Conservation (phyloP, 1,284 basidiomycete species). For the Stereum hirsutum region DNA sequence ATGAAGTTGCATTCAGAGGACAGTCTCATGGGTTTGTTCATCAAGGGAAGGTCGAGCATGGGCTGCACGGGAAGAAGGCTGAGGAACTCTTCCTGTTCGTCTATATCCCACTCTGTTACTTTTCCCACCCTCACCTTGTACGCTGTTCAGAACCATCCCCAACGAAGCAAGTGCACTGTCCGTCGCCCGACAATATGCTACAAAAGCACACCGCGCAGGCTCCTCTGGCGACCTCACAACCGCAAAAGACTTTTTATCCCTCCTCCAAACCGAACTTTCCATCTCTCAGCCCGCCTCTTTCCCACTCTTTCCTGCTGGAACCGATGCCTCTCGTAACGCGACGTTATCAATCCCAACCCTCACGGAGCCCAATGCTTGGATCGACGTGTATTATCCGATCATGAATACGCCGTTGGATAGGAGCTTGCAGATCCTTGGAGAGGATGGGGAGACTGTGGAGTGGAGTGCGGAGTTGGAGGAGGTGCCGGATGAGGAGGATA, state of each 20-base stretch:
- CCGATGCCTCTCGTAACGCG: slow-evolving; percentile 50
- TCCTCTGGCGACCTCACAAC: slow-evolving; percentile 55
- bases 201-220: slow-evolving; percentile 68
- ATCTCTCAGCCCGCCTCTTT: slow-evolving; percentile 33
- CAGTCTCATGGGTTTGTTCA: no score
- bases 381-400: slow-evolving; percentile 77
- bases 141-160: slow-evolving; percentile 44
- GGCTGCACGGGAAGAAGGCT: no score
- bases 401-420: slow-evolving; percentile 69
- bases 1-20: no score
- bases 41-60: no score
- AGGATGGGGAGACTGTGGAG: slow-evolving; percentile 39
- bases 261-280: slow-evolving; percentile 55
- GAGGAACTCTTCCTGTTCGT: slow-evolving; percentile 17
- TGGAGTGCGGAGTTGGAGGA: slow-evolving; percentile 71
- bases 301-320: slow-evolving; percentile 61
- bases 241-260: slow-evolving; percentile 49
- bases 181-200: slow-evolving; percentile 50
- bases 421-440: slow-evolving; percentile 49
- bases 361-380: slow-evolving; percentile 57
- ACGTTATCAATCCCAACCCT: slow-evolving; percentile 45
- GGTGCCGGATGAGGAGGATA: slow-evolving; percentile 53
- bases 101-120: background rate
- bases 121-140: background rate
- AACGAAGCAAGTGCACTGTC: slow-evolving; percentile 42